A percentile compares a stretch with the other conserved stretches of the same genome.
Conservation (phyloP, 352 stramenopile genomes). For the Elongisporangium anandrum region DNA sequence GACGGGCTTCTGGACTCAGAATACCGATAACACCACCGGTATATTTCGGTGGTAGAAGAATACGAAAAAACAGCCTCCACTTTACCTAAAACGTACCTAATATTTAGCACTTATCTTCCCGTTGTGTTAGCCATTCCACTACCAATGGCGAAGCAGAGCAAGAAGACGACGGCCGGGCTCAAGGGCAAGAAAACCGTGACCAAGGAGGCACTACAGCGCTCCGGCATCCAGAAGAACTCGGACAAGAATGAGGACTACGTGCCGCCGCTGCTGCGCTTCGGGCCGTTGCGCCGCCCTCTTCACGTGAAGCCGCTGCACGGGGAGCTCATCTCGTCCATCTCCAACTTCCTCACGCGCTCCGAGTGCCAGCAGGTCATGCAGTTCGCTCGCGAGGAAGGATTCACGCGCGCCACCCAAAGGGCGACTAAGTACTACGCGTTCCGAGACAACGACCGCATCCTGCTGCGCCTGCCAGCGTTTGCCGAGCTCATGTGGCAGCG, state of each 20-base stretch:
- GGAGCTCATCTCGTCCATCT: constrained; percentile 63
- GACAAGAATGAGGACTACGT: constrained; percentile 21
- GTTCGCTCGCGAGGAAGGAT: constrained; percentile 54
- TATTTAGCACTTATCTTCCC: neutral
- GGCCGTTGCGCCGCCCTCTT: constrained; percentile 30
- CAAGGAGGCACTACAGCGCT: neutral
- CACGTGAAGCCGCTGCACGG: constrained; percentile 34
- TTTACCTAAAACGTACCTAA: neutral
- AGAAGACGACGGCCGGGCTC: constrained; percentile 8
- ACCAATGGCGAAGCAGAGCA: constrained; percentile 11
- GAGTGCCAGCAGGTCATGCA: constrained; percentile 60
- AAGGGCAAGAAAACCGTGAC: constrained; percentile 9
- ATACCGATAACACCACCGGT: neutral
- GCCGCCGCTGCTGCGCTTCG: constrained; percentile 40
- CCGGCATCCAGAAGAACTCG: constrained; percentile 7
- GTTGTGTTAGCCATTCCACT: neutral
- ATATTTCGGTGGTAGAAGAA: neutral
- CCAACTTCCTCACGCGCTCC: constrained; percentile 48
- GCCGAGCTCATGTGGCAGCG: constrained; percentile 66
- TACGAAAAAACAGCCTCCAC: neutral
- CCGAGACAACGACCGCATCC: constrained; percentile 70
- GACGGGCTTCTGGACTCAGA: neutral
- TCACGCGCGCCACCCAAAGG: constrained; percentile 65
- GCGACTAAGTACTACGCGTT: constrained; percentile 63
- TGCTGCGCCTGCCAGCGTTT: constrained; percentile 57